Evolutionary conservation across 148 eudicot species (phyloP), one percentile per base, ranked within the genome.

Genomic region (Dysphania ambrosioides): DNA sequence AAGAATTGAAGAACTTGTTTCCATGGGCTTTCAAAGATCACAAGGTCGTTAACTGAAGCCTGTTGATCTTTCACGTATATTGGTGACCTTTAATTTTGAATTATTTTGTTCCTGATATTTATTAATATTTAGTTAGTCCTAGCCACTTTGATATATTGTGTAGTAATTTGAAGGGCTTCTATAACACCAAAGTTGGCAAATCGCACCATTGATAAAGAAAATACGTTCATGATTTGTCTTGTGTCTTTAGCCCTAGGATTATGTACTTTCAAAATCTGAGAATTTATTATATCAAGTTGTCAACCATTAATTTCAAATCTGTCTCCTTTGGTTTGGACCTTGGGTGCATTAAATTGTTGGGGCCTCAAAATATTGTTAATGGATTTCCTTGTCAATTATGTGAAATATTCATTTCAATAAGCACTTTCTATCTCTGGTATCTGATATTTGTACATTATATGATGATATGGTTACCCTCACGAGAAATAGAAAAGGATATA

Each of bases 11-110:
- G 82, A 78, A 59, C 91, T 93, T 66, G 72, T 69, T 42, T 56
- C 89, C 79, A 88, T 90, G 93, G 95, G 96, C 57, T 90, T 88
- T 61, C 84, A 85, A 1, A 86, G 81, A 85, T 82, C 83, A 81
- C 66, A 79, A 85, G 97, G 97, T 92, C 77, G 66, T 62, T 31
- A 4, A 62, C 1, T 31, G 19, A 5, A 21, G 23, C 5, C 2
- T 62, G 38, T 32, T 32, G 23, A 62, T 32, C 11, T 6, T 27
- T 27, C 64, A 12, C 3, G 5, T 60, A 60, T 60, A 12, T 62
- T 31, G 7, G 21, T 53, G 19, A 9, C 7, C 60, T 35, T 47
- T 73, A 5, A 21, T 24, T 36, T 41, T 12, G 11, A 44, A 1
- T 15, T 59, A 36, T 27, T 40, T 63, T 47, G 24, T 67, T 49